phyloP scores from a whole-genome alignment of 2,329 filamentous ascomycete species.

The Fusarium papillatum region DNA sequence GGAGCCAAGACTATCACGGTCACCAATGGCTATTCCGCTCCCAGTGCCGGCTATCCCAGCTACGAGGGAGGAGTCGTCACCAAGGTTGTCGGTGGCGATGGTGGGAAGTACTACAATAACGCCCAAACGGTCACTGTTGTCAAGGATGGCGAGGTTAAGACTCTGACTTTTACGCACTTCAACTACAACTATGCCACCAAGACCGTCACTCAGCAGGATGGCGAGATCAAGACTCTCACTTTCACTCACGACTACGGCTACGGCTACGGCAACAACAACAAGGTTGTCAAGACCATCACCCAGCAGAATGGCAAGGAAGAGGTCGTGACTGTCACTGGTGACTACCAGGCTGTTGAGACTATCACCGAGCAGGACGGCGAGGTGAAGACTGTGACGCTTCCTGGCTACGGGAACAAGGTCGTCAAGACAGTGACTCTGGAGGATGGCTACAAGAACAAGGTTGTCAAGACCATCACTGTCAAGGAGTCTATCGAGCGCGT shows the following conservation, averaged over 20 bases:
- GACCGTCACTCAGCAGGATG: conserved; percentile 31
- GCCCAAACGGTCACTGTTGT: conserved; percentile 32
- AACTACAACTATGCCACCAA: conserved; percentile 17
- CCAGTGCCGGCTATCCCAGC: conserved; percentile 21
- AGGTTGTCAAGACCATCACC: conserved; percentile 27
- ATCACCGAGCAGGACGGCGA: conserved; percentile 29
- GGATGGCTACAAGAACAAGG: conserved; percentile 22
- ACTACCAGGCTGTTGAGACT: conserved; percentile 23
- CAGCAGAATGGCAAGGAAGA: background rate
- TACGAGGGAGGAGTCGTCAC: conserved; percentile 25
- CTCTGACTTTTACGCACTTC: conserved; percentile 28
- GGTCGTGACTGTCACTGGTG: conserved; percentile 1
- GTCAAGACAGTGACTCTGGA: conserved; percentile 31
- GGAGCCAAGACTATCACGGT: conserved; percentile 31
- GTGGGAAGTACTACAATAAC: conserved; percentile 2
- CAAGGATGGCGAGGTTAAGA: conserved; percentile 33
- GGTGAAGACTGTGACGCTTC: conserved; percentile 23
- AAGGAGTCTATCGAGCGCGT: conserved; percentile 24
- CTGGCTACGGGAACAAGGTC: conserved; percentile 7
- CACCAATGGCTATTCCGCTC: conserved; percentile 16
- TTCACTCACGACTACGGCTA: conserved; percentile 1
- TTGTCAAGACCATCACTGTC: conserved; percentile 35
- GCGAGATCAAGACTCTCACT: conserved; percentile 28
- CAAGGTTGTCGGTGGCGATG: conserved; percentile 13
- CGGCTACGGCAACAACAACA: background rate